Evolutionary conservation across 2,329 filamentous ascomycete species (phyloP).

Genomic region (Ceratocystis ficicola): DNA sequence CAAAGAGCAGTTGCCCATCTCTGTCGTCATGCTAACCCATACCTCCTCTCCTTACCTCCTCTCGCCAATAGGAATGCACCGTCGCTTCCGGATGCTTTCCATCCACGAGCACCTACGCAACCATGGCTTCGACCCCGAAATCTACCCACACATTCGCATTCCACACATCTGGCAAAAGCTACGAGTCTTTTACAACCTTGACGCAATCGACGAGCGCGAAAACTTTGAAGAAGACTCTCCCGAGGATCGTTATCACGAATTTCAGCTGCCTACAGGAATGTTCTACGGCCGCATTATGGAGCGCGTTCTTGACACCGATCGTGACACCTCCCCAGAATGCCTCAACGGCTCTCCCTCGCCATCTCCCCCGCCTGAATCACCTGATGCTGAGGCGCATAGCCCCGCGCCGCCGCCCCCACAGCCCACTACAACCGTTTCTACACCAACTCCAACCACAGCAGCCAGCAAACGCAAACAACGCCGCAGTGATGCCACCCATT

Average conservation of each 20-base stretch:
- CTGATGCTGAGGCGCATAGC: not conserved
- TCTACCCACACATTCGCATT: conserved; percentile 69
- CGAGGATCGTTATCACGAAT: conserved; percentile 52
- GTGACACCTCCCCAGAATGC: conserved; percentile 17
- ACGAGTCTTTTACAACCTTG: conserved; percentile 68
- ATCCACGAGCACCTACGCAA: conserved; percentile 70
- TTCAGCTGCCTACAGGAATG: conserved; percentile 43
- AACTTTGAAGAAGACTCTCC: conserved; percentile 49
- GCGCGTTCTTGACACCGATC: conserved; percentile 26
- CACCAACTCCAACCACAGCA: conserved; percentile 18
- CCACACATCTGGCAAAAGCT: conserved; percentile 89
- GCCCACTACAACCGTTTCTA: not conserved
- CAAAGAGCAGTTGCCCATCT: not conserved
- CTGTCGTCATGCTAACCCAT: not conserved
- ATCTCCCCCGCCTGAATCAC: conserved; percentile 25
- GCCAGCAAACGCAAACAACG: conserved; percentile 27
- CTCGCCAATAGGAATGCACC: conserved; percentile 59
- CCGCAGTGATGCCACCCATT: conserved; percentile 2
- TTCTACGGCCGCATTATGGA: conserved; percentile 34
- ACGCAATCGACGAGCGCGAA: conserved; percentile 75
- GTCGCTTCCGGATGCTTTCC: conserved; percentile 83
- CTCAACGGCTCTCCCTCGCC: conserved; percentile 24
- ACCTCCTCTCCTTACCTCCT: not conserved
- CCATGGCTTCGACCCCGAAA: conserved; percentile 62
- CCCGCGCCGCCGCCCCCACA: conserved; percentile 4